Evolutionary conservation across 768 basidiomycete genomes (phyloP).

Genomic region (Pleurotus tuoliensis): DNA sequence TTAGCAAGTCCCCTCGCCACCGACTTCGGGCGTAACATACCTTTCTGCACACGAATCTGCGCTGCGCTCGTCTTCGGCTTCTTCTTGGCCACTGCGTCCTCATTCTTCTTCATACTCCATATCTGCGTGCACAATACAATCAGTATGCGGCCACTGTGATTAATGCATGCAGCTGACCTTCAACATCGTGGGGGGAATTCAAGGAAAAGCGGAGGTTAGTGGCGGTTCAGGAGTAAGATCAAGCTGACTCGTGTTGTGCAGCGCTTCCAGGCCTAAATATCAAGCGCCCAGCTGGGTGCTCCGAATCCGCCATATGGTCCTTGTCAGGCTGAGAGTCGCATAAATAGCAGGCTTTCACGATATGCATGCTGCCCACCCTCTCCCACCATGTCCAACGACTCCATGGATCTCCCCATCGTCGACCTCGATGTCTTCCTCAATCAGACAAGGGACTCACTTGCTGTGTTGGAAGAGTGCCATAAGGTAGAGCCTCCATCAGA

Average conservation of each 20-base stretch:
- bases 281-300: slow-evolving; percentile 6
- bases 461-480: slow-evolving; percentile 56
- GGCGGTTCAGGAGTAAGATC: slow-evolving; percentile 8
- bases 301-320: slow-evolving; percentile 10
- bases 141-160: not conserved
- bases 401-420: slow-evolving; percentile 65
- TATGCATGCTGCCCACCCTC: not conserved
- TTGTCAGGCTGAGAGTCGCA: slow-evolving; percentile 6
- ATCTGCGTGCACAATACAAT: slow-evolving; percentile 51
- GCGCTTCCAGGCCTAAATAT: slow-evolving; percentile 3
- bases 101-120: slow-evolving; percentile 99
- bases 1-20: slow-evolving; percentile 6
- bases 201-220: slow-evolving; percentile 22
- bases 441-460: slow-evolving; percentile 37
- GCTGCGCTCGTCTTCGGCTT: slow-evolving; percentile 98
- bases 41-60: slow-evolving; percentile 99
- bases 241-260: slow-evolving; percentile 11
- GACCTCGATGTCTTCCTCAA: slow-evolving; percentile 72
- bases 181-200: slow-evolving; percentile 35
- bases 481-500: slow-evolving; percentile 37
- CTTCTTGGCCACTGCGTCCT: slow-evolving; percentile 96
- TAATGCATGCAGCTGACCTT: slow-evolving; percentile 28
- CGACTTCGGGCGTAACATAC: slow-evolving; percentile 34
- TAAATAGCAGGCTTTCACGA: slow-evolving; percentile 15
- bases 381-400: slow-evolving; percentile 26